Evolutionary conservation across 805 yeast species (phyloP), one percentile per base, ranked within the genome.

Genomic region (Wickerhamiella dianesei): DNA sequence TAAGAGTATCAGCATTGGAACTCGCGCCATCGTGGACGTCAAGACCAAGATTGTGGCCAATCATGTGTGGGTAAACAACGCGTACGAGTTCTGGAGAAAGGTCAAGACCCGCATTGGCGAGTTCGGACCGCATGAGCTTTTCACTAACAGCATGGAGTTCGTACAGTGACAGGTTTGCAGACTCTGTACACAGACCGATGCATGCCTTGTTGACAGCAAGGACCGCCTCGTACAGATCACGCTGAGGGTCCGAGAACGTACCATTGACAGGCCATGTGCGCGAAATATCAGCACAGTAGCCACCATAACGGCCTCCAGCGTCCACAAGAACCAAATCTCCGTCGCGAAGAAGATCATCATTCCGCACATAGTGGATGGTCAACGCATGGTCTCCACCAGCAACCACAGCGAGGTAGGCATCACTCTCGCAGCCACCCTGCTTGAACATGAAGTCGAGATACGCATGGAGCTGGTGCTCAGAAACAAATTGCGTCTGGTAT

Each of bases 191-290:
- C 47, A 75, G 63, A 21, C 73, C 75, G 49, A 92, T 86, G 59
- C 95, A 83, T 46, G 73, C 66, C 59, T 80, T 81, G 56, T 92
- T 84, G 16, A 86, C 94, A 53, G 78, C 78, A 42, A 92, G 66
- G 3, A 92, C 95, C 2, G 89, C 95, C 56, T 85, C 82, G 60
- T 92, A 92, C 18, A 92, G 65, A 50, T 89, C 97, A 44, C 72
- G 73, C 63, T 92, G 98, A 2, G 95, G 77, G 8, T 69, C 75
- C 2, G 82, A 65, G 61, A 92, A 92, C 43, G 65, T 67, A 2
- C 94, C 85, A 36, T 74, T 73, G 43, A 79, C 80, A 3, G 98
- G 98, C 96, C 97, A 92, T 0, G 96, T 82, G 53, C 99, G 73
- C 2, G 97, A 88, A 41, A 92, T 92, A 64, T 92, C 99, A 1